phyloP scores from a whole-genome alignment of 345 rosid species.

The Orychophragmus violaceus region DNA sequence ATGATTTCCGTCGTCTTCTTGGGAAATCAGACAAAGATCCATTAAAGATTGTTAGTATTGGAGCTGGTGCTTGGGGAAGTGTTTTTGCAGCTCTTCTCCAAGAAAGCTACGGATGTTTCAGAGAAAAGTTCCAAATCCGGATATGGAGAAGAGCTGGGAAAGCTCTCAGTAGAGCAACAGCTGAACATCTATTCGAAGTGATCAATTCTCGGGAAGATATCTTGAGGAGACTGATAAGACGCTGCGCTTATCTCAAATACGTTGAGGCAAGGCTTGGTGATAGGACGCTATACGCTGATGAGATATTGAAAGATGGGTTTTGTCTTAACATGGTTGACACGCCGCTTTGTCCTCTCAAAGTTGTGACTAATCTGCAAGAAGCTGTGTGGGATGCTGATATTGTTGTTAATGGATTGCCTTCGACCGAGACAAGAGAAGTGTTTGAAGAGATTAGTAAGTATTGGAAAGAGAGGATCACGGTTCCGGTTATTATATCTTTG shows the following conservation, averaged over 20 bases:
- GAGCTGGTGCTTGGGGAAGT: conserved; percentile 99
- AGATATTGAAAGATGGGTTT: conserved; percentile 93
- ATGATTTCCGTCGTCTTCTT: conserved; percentile 59
- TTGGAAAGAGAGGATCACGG: conserved; percentile 83
- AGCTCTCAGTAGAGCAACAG: conserved; percentile 64
- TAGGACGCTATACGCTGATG: conserved; percentile 75
- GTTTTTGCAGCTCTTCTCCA: conserved; percentile 88
- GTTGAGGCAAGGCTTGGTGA: conserved; percentile 97
- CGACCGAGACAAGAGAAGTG: conserved; percentile 75
- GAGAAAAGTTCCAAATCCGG: conserved; percentile 86
- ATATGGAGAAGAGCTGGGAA: conserved; percentile 93
- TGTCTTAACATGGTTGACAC: conserved; percentile 96
- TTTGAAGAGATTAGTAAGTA: conserved; percentile 82
- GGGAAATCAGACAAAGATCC: conserved; percentile 86
- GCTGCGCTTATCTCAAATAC: conserved; percentile 92
- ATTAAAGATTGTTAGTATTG: conserved; percentile 77
- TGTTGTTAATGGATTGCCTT: conserved; percentile 91
- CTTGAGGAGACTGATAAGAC: conserved; percentile 80
- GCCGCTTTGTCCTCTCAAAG: conserved; percentile 86
- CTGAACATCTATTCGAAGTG: conserved; percentile 93
- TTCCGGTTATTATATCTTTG: conserved; percentile 70
- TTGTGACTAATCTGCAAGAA: conserved; percentile 92
- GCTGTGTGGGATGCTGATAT: conserved; percentile 99
- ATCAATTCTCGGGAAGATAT: conserved; percentile 93
- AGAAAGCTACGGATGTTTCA: conserved; percentile 69